phyloP scores from a whole-genome alignment of 192 early-diverging fungal species.

The Thoreauomyces humboldtii region DNA sequence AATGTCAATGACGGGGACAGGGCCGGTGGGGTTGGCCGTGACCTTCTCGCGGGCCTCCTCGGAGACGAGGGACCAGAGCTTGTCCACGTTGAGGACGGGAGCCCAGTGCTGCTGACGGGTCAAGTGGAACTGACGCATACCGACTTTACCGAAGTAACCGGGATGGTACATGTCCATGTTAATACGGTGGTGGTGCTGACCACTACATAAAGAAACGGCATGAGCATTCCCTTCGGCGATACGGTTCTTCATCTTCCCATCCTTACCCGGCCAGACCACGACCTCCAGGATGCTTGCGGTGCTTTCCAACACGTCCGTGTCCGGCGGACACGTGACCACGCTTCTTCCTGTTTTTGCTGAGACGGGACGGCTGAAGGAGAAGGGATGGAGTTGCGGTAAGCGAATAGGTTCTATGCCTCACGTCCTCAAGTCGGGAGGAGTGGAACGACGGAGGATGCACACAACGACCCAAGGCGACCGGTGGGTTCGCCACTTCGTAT shows the following conservation, averaged over 20 bases:
- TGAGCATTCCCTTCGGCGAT: no score
- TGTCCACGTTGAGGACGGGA: constrained; percentile 90
- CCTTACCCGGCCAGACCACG: constrained; percentile 96
- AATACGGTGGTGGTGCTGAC: constrained; percentile 99
- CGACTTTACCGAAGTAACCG: constrained; percentile 99
- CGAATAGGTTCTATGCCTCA: no score
- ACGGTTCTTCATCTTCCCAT: no score
- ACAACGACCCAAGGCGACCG: no score
- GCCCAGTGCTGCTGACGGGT: constrained; percentile 84
- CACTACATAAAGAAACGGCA: no score
- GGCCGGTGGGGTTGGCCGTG: constrained; percentile 73
- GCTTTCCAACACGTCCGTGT: constrained; percentile 99
- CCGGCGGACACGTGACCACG: constrained; percentile 99
- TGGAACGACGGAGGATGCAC: no score
- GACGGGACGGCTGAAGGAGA: constrained; percentile 64
- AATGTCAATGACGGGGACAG: constrained; percentile 92
- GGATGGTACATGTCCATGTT: constrained; percentile 99
- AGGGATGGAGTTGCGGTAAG: constrained; percentile 2
- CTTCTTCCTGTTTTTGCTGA: constrained; percentile 89
- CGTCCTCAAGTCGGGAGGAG: no score
- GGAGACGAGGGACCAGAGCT: constrained; percentile 87
- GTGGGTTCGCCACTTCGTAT: no score
- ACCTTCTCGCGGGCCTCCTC: constrained; percentile 80
- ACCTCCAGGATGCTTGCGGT: constrained; percentile 96
- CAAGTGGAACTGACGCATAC: constrained; percentile 99